Conservation (phyloP, 495 filamentous ascomycete species). For the Xylaria bambusicola region DNA sequence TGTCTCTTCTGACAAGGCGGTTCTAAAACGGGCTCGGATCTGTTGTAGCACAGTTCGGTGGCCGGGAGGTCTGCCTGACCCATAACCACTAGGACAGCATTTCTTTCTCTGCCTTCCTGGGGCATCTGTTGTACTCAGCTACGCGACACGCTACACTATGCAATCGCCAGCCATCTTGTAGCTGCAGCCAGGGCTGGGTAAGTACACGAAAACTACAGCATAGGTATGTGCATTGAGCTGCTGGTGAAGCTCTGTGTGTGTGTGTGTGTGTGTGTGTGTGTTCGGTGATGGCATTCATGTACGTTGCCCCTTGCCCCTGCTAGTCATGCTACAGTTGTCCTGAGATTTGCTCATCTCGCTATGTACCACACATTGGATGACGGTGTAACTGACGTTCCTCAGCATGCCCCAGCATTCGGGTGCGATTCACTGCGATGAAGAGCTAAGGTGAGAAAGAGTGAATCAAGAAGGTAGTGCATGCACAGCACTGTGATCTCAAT, state of each 20-base stretch:
- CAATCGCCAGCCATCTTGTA: conserved; percentile 1
- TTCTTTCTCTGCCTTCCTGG: not conserved
- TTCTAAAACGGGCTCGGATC: not conserved
- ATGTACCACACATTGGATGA: conserved; percentile 27
- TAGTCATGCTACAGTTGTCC: conserved; percentile 25
- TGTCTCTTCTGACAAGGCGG: not conserved
- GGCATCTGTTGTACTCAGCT: not conserved
- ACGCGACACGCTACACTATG: not conserved
- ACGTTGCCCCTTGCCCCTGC: not conserved
- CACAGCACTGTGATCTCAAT: not conserved
- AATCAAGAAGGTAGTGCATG: not conserved
- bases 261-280: no score
- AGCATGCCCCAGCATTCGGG: conserved; percentile 14
- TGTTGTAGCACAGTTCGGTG: not conserved
- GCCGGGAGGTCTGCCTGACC: not conserved
- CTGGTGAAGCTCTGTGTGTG: no score
- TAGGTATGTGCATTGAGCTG: no score
- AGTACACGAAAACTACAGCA: no score
- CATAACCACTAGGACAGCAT: not conserved
- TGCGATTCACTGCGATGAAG: not conserved
- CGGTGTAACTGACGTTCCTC: conserved; percentile 18
- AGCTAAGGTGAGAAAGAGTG: conserved; percentile 4
- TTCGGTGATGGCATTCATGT: not conserved
- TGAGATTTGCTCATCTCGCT: conserved; percentile 34
- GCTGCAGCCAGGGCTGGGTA: not conserved